Conservation (phyloP, 2,329 filamentous ascomycete species). For the Fusarium stilboides region DNA sequence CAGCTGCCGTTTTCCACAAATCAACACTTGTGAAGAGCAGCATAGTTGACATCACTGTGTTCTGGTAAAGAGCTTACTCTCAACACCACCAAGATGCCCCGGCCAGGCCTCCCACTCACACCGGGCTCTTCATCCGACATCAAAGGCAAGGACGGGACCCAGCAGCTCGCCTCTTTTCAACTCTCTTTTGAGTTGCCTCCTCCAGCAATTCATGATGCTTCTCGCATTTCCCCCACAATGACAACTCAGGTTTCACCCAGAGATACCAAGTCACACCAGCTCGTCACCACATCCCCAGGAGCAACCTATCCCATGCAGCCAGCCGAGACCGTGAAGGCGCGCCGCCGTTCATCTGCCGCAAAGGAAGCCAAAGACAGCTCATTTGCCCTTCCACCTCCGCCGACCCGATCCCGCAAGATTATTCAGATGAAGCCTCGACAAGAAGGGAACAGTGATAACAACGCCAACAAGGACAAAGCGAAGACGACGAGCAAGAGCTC, state of each 20-base stretch:
- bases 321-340: conserved; percentile 68
- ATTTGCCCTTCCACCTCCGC: conserved; percentile 91
- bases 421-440: conserved; percentile 93
- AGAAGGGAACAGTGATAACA: conserved; percentile 52
- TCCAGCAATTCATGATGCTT: conserved; percentile 74
- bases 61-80: not conserved
- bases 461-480: conserved; percentile 45
- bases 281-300: conserved; percentile 44
- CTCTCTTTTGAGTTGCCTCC: conserved; percentile 82
- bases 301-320: conserved; percentile 63
- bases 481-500: conserved; percentile 45
- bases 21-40: conserved; percentile 3
- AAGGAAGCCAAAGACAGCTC: conserved; percentile 68
- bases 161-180: conserved; percentile 73
- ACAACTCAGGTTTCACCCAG: conserved; percentile 47
- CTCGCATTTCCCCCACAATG: conserved; percentile 61
- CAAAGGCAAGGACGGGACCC: conserved; percentile 77
- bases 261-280: conserved; percentile 53
- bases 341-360: conserved; percentile 65
- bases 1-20: not conserved
- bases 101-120: conserved; percentile 72
- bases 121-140: conserved; percentile 87
- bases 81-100: conserved; percentile 51
- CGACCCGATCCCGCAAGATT: conserved; percentile 93
- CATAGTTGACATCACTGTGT: not conserved